Evolutionary conservation across 2,329 filamentous ascomycete genomes (phyloP).

Genomic region (Furcasterigmium furcatum): DNA sequence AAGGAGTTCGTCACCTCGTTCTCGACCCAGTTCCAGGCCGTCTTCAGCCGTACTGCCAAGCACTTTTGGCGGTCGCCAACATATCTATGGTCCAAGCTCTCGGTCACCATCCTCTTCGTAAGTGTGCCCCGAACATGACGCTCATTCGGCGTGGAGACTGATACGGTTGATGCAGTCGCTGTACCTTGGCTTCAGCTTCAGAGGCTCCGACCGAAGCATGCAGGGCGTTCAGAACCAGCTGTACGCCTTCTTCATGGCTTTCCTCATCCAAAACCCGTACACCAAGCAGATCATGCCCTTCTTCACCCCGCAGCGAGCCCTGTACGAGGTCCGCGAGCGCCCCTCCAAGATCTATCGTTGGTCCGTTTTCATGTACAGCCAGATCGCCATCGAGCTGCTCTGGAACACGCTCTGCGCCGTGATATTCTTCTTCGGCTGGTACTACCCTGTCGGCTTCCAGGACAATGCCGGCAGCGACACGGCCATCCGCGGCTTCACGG

Average conservation of each 20-base stretch:
- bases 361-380: slow-evolving; percentile 9
- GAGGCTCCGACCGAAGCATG: slow-evolving; percentile 47
- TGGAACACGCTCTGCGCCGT: slow-evolving; percentile 65
- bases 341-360: slow-evolving; percentile 58
- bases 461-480: slow-evolving; percentile 41
- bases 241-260: slow-evolving; percentile 66
- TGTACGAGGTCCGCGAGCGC: slow-evolving; percentile 68
- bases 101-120: slow-evolving; percentile 41
- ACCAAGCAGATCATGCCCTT: slow-evolving; percentile 67
- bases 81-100: slow-evolving; percentile 67
- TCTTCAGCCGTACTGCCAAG: slow-evolving; percentile 61
- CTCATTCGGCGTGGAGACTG: neutral
- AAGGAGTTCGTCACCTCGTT: slow-evolving; percentile 72
- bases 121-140: neutral
- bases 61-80: slow-evolving; percentile 72
- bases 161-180: slow-evolving; percentile 31
- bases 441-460: slow-evolving; percentile 66
- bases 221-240: slow-evolving; percentile 67
- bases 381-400: slow-evolving; percentile 65
- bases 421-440: slow-evolving; percentile 66
- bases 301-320: slow-evolving; percentile 62
- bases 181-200: slow-evolving; percentile 67
- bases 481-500: slow-evolving; percentile 9
- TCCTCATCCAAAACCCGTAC: slow-evolving; percentile 64
- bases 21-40: slow-evolving; percentile 54